Percentiles rank a stretch among this genome's conserved stretches.
Conservation (phyloP, 257 asterid genomes). For the Ilex aquifolium region DNA sequence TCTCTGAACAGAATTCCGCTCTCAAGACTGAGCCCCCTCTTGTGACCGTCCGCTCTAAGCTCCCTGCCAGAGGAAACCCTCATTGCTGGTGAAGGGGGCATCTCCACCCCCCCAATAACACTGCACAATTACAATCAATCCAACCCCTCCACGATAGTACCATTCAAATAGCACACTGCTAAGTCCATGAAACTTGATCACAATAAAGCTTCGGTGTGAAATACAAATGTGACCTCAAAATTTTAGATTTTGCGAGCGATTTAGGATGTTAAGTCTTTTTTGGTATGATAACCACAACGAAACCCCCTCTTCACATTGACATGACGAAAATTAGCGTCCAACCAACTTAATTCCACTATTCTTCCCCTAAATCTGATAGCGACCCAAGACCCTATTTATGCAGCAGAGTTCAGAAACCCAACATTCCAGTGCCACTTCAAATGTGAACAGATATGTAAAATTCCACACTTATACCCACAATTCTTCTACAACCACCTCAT, state of each 20-base stretch:
- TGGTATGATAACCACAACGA: too few species aligned
- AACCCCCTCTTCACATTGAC: too few species aligned
- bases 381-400: too few species aligned
- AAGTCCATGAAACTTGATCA: neutral
- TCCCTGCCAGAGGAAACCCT: constrained; percentile 80
- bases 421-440: too few species aligned
- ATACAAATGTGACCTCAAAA: neutral
- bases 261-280: neutral
- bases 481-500: too few species aligned
- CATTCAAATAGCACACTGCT: constrained; percentile 22
- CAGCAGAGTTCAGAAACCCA: too few species aligned
- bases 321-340: too few species aligned
- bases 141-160: constrained; percentile 16
- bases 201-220: neutral
- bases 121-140: constrained; percentile 18
- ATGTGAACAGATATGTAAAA: too few species aligned
- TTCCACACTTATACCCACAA: too few species aligned
- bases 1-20: constrained; percentile 52
- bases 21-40: constrained; percentile 83
- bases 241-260: too few species aligned
- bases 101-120: constrained; percentile 20
- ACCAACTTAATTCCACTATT: too few species aligned
- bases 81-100: constrained; percentile 92
- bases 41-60: constrained; percentile 64
- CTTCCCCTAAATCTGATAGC: too few species aligned